Percentiles rank a stretch among this genome's conserved stretches.
These are phyloP conservation scores for Cryphonectria parasitica DNA, from an alignment of 2,329 filamentous ascomycete species.

Conservation along the genomic window DNA sequence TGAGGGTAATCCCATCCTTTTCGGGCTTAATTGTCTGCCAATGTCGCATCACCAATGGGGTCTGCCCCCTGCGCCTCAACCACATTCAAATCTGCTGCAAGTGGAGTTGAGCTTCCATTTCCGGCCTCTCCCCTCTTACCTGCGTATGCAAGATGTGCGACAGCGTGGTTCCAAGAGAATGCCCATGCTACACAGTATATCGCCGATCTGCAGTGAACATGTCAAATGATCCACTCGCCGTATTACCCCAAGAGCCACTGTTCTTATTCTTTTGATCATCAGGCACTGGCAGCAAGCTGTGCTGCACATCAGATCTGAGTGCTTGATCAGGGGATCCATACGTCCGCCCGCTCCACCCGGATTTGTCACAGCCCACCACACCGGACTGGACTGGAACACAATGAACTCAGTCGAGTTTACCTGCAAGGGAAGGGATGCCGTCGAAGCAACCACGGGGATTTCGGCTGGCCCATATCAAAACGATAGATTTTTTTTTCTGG, in stretches of 20 bases:
- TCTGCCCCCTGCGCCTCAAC: background rate
- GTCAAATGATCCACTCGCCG: background rate
- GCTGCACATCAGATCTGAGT: background rate
- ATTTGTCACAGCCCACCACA: background rate
- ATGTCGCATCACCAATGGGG: constrained; percentile 3
- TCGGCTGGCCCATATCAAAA: background rate
- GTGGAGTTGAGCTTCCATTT: background rate
- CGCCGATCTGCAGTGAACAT: background rate
- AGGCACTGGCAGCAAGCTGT: background rate
- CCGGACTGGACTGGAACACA: too few relatives aligned
- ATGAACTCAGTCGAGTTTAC: too few relatives aligned
- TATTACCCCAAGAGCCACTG: background rate
- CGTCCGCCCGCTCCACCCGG: background rate
- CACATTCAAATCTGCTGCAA: background rate
- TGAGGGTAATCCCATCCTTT: background rate
- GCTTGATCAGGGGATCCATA: background rate
- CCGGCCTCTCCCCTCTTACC: background rate
- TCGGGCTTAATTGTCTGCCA: background rate
- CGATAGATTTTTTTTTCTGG: background rate
- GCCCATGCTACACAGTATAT: background rate
- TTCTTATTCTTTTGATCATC: background rate
- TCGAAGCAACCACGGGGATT: background rate
- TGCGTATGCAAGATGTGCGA: background rate
- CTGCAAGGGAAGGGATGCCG: too few relatives aligned
- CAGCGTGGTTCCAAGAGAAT: background rate